A percentile compares a stretch with the other conserved stretches of the same genome.
These are phyloP conservation scores for Colletotrichum scovillei DNA, from an alignment of 2,329 filamentous ascomycete genomes.

Conservation along the genomic window DNA sequence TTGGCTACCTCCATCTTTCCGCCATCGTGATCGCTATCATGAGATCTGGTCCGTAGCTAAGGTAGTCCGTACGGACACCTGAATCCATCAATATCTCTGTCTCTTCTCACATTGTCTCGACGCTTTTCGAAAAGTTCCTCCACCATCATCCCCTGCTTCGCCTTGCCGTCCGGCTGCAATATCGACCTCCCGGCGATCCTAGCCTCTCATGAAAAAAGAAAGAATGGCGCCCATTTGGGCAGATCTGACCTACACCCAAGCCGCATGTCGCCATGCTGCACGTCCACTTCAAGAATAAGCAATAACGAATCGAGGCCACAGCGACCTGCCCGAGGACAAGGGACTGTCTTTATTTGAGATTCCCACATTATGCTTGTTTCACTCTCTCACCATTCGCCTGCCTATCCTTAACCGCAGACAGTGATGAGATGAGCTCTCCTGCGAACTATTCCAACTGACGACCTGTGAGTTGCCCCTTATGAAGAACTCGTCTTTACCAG, in stretches of 20 bases:
- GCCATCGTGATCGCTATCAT: neutral
- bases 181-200: constrained; percentile 31
- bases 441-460: neutral
- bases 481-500: constrained; percentile 11
- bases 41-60: neutral
- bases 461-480: neutral
- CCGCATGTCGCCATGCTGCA: constrained; percentile 23
- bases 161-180: constrained; percentile 35
- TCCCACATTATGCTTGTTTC: constrained; percentile 30
- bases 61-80: neutral
- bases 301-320: constrained; percentile 16
- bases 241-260: constrained; percentile 21
- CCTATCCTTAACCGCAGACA: neutral
- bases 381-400: constrained; percentile 19
- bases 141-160: constrained; percentile 23
- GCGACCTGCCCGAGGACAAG: constrained; percentile 12
- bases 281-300: constrained; percentile 28
- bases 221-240: constrained; percentile 22
- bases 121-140: constrained; percentile 4
- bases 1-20: neutral
- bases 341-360: constrained; percentile 32
- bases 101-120: constrained; percentile 26
- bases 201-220: constrained; percentile 23
- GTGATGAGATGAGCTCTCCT: neutral
- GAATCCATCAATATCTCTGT: constrained; percentile 19